Conservation (phyloP, 345 rosid genomes). For the Salix suchowensis region DNA sequence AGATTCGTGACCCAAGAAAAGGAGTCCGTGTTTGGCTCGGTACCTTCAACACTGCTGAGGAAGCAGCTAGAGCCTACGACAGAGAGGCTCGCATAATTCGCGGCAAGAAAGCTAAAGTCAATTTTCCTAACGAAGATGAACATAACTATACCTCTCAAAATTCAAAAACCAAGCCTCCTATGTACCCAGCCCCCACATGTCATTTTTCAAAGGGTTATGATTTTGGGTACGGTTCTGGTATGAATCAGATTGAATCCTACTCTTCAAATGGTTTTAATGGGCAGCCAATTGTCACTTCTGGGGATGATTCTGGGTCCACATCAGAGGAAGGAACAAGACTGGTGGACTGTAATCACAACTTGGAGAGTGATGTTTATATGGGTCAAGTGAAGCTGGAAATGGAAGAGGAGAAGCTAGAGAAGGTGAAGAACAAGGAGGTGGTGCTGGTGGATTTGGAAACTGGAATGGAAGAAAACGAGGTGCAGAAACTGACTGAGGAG, state of each 20-base stretch:
- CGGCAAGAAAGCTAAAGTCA: conserved; percentile 80
- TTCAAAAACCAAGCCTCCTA: background rate
- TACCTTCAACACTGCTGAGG: conserved; percentile 83
- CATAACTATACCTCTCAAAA: conserved; percentile 1
- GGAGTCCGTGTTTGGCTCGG: conserved; percentile 97
- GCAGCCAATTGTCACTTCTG: conserved; percentile 21
- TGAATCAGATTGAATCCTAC: conserved; percentile 26
- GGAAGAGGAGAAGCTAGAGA: conserved; percentile 12
- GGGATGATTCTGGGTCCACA: conserved; percentile 30
- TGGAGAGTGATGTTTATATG: background rate
- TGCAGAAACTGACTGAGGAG: conserved; percentile 59
- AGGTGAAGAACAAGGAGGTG: conserved; percentile 16
- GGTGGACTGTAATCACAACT: background rate
- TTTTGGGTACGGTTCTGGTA: conserved; percentile 31
- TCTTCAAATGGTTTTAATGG: background rate
- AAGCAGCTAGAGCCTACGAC: conserved; percentile 91
- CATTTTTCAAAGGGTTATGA: background rate
- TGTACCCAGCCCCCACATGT: background rate
- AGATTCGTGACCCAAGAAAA: conserved; percentile 90
- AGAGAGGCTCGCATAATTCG: conserved; percentile 76
- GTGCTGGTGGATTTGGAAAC: conserved; percentile 2
- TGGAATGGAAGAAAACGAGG: conserved; percentile 37
- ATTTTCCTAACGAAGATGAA: conserved; percentile 68
- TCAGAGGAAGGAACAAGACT: conserved; percentile 7
- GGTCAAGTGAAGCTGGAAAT: conserved; percentile 3